These are phyloP conservation scores for Scutellaria minor DNA, from an alignment of 257 asterid species.

Conservation along the genomic window DNA sequence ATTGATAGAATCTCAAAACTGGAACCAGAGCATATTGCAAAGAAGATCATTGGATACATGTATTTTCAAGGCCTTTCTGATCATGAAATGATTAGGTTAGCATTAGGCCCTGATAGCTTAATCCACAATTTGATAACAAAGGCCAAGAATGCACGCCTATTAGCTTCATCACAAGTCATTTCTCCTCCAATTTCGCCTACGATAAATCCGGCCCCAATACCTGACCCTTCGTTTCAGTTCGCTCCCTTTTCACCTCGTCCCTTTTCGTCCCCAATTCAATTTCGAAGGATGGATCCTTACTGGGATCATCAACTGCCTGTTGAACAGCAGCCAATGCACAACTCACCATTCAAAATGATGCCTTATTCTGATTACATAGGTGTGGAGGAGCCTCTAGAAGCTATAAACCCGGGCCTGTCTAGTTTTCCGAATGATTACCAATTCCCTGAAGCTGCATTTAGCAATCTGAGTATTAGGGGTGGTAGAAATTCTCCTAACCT, in stretches of 20 bases:
- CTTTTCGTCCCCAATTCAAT: slow-evolving; percentile 38
- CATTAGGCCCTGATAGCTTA: slow-evolving; percentile 73
- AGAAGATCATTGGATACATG: slow-evolving; percentile 70
- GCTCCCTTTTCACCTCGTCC: slow-evolving; percentile 44
- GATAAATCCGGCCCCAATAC: slow-evolving; percentile 40
- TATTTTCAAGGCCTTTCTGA: slow-evolving; percentile 61
- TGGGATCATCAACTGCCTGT: slow-evolving; percentile 49
- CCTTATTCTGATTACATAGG: slow-evolving; percentile 44
- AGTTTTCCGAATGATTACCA: slow-evolving; percentile 45
- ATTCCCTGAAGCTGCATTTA: slow-evolving; percentile 48
- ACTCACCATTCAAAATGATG: slow-evolving; percentile 35
- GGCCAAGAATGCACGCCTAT: slow-evolving; percentile 47
- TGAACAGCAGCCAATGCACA: slow-evolving; percentile 41
- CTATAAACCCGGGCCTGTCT: slow-evolving; percentile 31
- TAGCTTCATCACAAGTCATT: slow-evolving; percentile 45
- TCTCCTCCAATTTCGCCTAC: slow-evolving; percentile 74
- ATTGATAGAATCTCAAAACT: slow-evolving; percentile 53
- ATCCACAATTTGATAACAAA: slow-evolving; percentile 57
- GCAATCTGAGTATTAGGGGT: slow-evolving; percentile 48
- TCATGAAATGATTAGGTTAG: slow-evolving; percentile 85
- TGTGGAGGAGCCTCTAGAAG: slow-evolving; percentile 49
- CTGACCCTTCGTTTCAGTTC: slow-evolving; percentile 50
- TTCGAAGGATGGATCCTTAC: slow-evolving; percentile 43
- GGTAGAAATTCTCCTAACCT: slow-evolving; percentile 42
- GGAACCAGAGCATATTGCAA: slow-evolving; percentile 69